Conservation (phyloP, 148 eudicot genomes). For the Cornus controversa region DNA sequence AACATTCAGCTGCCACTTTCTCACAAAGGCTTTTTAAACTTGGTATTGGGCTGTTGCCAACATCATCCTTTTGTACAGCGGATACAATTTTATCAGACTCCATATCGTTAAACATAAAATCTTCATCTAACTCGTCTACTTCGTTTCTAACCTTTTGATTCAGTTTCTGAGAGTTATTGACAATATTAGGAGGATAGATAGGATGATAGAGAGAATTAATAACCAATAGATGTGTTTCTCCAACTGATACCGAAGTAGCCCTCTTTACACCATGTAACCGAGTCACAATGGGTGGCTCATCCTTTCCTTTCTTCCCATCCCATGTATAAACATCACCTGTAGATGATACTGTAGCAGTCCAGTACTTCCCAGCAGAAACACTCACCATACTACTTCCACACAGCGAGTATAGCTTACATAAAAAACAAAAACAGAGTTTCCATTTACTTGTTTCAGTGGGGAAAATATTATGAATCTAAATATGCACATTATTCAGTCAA, state of each 20-base stretch:
- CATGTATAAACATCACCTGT: constrained; percentile 87
- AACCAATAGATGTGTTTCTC: constrained; percentile 87
- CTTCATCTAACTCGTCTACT: constrained; percentile 67
- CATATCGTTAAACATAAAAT: constrained; percentile 58
- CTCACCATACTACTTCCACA: constrained; percentile 64
- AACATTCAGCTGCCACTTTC: constrained; percentile 70
- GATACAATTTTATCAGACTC: constrained; percentile 32
- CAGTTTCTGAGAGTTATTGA: constrained; percentile 30
- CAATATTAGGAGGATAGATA: constrained; percentile 38
- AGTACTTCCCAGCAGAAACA: constrained; percentile 86
- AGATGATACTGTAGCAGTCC: constrained; percentile 80
- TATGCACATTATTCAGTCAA: background rate
- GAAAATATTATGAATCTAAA: background rate
- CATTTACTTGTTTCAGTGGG: background rate
- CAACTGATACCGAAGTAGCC: constrained; percentile 84
- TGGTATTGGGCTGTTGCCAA: constrained; percentile 38
- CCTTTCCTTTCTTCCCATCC: constrained; percentile 77
- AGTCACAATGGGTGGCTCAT: constrained; percentile 51
- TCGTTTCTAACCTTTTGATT: constrained; percentile 28
- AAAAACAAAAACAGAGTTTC: background rate
- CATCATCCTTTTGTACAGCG: constrained; percentile 28
- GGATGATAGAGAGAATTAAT: constrained; percentile 90
- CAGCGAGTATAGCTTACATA: constrained; percentile 55
- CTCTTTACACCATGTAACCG: constrained; percentile 82
- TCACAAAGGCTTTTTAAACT: constrained; percentile 92